These are phyloP conservation scores for Lachnellula hyalina DNA, from an alignment of 2,329 filamentous ascomycete species.

Conservation along the genomic window DNA sequence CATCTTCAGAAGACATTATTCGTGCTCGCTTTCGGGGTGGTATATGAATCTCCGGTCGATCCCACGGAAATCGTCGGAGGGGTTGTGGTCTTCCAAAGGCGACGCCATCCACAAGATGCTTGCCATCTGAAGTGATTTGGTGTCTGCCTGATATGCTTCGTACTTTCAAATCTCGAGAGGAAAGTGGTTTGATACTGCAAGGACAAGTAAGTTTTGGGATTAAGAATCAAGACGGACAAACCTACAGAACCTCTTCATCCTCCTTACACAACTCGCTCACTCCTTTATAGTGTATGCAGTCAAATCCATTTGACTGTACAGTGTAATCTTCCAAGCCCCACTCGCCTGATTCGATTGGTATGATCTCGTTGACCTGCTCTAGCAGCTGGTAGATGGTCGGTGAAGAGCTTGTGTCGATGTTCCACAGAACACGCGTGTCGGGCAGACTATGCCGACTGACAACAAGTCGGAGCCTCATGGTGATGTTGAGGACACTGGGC, in stretches of 20 bases:
- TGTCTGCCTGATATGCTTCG: constrained; percentile 70
- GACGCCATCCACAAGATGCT: constrained; percentile 78
- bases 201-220: neutral
- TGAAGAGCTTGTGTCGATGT: constrained; percentile 44
- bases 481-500: constrained; percentile 8
- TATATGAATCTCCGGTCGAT: constrained; percentile 63
- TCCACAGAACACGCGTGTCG: constrained; percentile 67
- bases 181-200: constrained; percentile 69
- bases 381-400: constrained; percentile 73
- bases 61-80: constrained; percentile 52
- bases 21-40: constrained; percentile 67
- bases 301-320: constrained; percentile 71
- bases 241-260: constrained; percentile 77
- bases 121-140: constrained; percentile 75
- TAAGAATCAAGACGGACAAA: constrained; percentile 17
- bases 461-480: constrained; percentile 67
- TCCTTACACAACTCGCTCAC: constrained; percentile 67
- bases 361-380: constrained; percentile 69
- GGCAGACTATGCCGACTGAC: constrained; percentile 71
- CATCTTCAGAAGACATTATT: constrained; percentile 38
- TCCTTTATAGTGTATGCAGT: constrained; percentile 80
- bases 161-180: constrained; percentile 67
- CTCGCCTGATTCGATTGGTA: constrained; percentile 69
- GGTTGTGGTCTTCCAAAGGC: constrained; percentile 65
- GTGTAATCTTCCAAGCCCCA: constrained; percentile 90